These are phyloP conservation scores for Adenanthera pavonina DNA, from an alignment of 306 rosid species.

Conservation along the genomic window DNA sequence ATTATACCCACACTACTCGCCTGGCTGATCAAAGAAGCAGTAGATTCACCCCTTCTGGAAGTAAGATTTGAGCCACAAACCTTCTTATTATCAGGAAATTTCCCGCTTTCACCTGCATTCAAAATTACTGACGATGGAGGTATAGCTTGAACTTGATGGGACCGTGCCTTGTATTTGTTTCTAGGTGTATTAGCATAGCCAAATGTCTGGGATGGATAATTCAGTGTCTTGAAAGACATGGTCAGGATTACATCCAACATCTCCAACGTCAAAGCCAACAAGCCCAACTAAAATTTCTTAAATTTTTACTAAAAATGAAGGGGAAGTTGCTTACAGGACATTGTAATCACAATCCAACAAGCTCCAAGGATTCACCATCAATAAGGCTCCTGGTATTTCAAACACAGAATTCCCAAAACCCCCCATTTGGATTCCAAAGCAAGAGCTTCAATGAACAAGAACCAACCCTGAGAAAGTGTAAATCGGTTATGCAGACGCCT, in stretches of 20 bases:
- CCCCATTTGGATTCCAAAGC: constrained; percentile 33
- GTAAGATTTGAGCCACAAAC: constrained; percentile 44
- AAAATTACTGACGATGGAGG: constrained; percentile 59
- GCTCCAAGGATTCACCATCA: constrained; percentile 27
- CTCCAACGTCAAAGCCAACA: constrained; percentile 17
- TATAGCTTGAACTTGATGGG: constrained; percentile 54
- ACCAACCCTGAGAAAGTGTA: constrained; percentile 35
- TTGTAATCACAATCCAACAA: constrained; percentile 4
- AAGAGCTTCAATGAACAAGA: constrained; percentile 42
- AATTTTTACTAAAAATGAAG: not conserved
- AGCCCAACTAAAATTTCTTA: not conserved
- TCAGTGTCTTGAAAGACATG: constrained; percentile 50
- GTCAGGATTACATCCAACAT: constrained; percentile 54
- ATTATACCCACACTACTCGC: constrained; percentile 64
- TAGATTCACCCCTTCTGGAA: constrained; percentile 46
- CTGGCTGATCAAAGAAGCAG: constrained; percentile 47
- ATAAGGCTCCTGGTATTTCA: not conserved
- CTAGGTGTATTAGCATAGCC: constrained; percentile 48
- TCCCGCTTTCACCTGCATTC: constrained; percentile 58
- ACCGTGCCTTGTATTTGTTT: constrained; percentile 47
- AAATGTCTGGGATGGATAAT: constrained; percentile 49
- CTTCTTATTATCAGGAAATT: constrained; percentile 48
- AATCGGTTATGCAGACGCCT: constrained; percentile 32
- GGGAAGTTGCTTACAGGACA: not conserved
- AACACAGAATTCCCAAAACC: constrained; percentile 36